phyloP scores from a whole-genome alignment of 371 early-diverging fungal genomes.

The Rhizopus stolonifer region DNA sequence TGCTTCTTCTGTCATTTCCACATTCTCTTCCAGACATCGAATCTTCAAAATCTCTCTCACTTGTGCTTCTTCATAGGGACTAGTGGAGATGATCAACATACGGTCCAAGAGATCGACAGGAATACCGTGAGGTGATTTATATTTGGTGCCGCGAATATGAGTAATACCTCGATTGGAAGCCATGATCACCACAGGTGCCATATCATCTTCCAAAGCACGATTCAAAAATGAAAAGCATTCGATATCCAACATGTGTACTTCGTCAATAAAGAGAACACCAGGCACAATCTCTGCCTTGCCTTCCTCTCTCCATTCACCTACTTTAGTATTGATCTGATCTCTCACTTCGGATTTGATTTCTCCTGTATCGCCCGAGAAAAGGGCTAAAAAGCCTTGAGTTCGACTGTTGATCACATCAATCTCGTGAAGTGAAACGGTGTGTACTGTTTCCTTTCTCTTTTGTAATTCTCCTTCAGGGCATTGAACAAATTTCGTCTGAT shows the following conservation, averaged over 20 bases:
- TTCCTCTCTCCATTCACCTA: constrained; percentile 98
- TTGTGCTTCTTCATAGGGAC: constrained; percentile 85
- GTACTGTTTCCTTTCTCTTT: constrained; percentile 93
- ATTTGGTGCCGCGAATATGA: constrained; percentile 91
- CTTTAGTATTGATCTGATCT: constrained; percentile 97
- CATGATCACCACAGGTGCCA: constrained; percentile 98
- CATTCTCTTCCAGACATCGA: constrained; percentile 95
- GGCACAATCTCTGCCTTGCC: constrained; percentile 98
- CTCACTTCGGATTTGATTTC: constrained; percentile 97
- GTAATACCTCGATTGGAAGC: constrained; percentile 96
- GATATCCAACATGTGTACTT: constrained; percentile 98
- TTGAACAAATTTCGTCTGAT: constrained; percentile 93
- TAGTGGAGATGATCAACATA: constrained; percentile 88
- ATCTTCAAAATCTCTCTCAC: constrained; percentile 89
- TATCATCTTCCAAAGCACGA: constrained; percentile 91
- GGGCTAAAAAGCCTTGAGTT: constrained; percentile 94
- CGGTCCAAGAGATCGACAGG: constrained; percentile 98
- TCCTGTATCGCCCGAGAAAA: constrained; percentile 97
- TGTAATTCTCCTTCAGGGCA: constrained; percentile 99
- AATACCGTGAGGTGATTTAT: constrained; percentile 94
- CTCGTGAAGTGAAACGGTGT: constrained; percentile 98
- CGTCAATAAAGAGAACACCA: constrained; percentile 98
- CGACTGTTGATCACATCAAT: constrained; percentile 99
- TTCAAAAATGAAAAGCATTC: constrained; percentile 99
- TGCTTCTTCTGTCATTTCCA: constrained; percentile 93